Base-by-base conservation (phyloP, 1,139 yeast genomes). In the Zygoascus meyerae region DNA sequence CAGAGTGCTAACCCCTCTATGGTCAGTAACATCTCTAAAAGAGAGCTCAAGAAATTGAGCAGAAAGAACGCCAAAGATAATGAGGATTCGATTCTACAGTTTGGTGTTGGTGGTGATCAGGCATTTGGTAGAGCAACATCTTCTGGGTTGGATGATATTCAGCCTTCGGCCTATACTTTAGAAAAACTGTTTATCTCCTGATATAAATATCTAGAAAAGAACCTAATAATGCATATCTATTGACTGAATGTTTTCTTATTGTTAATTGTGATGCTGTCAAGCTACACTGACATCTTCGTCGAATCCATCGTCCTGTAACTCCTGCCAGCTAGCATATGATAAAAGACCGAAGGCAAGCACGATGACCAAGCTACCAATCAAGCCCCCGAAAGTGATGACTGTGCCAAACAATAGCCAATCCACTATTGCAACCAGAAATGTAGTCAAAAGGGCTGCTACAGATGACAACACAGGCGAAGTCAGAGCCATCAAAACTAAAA, bases 381-480 rank as follows among this genome's bases (percentile, higher is more conserved):
- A 46, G 2, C 71, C 70, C 1, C 65, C 66, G 2, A 53, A n/a
- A 3, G 65, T 56, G 8, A 70, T 57, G 1, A 60, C 62, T 36
- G 79, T 76, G 11, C 81, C 84, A 63, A 83, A 84, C n/a, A 83
- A 57, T 3, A 75, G 52, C 83, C 86, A 85, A 60, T 87, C 95
- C 15, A 81, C 83, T 2, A 85, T 47, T 0, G 95, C 95, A 40
- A 87, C 94, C 50, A 86, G 66, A 55, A 86, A 76, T 16, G 89
- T 87, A 0, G 95, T 85, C 46, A 86, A 70, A 49, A 87, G 67
- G 0, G 95, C 81, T 35, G 92, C 83, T 9, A 87, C 95, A 0
- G 92, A 80, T 1, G 95, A 83, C 45, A 87, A 71, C 1, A 87
- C 95, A 0, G 96, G 95, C 12, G 86, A 81, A 0, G 95, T 87